Percentiles rank a stretch among this genome's conserved stretches.
phyloP scores from a whole-genome alignment of 257 asterid genomes.

The Nicotiana noctiflora region DNA sequence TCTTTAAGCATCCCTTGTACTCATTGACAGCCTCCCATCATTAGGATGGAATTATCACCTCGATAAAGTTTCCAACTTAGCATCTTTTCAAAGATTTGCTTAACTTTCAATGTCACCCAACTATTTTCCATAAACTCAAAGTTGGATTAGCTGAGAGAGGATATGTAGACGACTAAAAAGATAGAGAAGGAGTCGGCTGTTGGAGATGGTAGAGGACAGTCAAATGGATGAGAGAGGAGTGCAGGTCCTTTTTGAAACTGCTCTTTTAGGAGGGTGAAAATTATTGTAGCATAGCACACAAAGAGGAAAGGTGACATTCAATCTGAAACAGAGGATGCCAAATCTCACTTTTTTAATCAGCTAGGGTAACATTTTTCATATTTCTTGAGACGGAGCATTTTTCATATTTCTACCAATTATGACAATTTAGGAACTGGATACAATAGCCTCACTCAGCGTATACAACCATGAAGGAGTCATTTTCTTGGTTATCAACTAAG shows the following conservation, averaged over 20 bases:
- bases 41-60: background rate
- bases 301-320: background rate
- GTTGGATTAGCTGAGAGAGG: background rate
- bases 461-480: background rate
- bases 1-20: background rate
- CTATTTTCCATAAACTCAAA: no score
- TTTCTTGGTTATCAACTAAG: background rate
- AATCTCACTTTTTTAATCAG: background rate
- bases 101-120: background rate
- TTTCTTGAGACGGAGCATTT: no score
- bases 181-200: background rate
- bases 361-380: background rate
- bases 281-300: no score
- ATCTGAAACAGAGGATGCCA: background rate
- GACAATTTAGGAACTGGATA: background rate
- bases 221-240: background rate
- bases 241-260: background rate
- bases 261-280: no score
- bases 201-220: background rate
- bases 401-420: no score
- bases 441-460: background rate
- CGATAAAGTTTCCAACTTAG: background rate
- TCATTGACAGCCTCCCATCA: background rate
- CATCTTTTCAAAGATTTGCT: background rate
- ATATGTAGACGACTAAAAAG: background rate